Evolutionary conservation across 1,284 basidiomycete genomes (phyloP), one percentile per base, ranked within the genome.

Genomic region (Irpex lacteus): DNA sequence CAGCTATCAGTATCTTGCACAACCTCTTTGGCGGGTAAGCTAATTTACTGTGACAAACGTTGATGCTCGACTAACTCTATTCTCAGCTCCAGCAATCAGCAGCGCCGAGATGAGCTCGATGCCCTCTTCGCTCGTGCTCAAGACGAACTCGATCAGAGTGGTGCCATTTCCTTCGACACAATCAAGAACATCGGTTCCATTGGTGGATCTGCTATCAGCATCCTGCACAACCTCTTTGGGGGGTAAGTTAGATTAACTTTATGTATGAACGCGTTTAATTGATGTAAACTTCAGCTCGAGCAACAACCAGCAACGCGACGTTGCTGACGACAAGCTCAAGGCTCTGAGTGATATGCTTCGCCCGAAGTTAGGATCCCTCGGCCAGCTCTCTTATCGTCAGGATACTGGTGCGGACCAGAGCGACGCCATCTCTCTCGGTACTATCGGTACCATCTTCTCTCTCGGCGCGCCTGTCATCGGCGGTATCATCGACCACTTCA

Each of bases 401-500:
- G 7, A 11, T n/a, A 47, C 50, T 18, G 50, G 18, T 18, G 19
- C n/a, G 15, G 60, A 56, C 19, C 18, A 55, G 53, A 52, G 44
- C 36, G 60, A 49, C 53, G 60, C 60, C 6, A 62, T 62, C 53
- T 21, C 7, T 13, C 60, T 62, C 19, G 37, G 37, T n/a, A 62
- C 60, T 11, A 19, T 55, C 21, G 60, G 40, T 37, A 56, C 60
- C 13, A 56, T 62, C 60, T 53, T 37, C 18, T 62, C 60, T 11
- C 32, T 62, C 54, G 60, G 36, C 11, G 60, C 60, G 11, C 60
- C 60, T 19, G 53, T 62, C 38, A 57, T 62, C 36, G 38, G 60
- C 26, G 60, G 60, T 5, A 44, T 62, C 60, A 56, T 62, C 60
- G 52, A 49, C 53, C 38, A 56, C 55, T 62, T 62, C 55, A 58